Evolutionary conservation across 306 rosid species (phyloP), one percentile per base, ranked within the genome.

Genomic region (Quillaja saponaria): DNA sequence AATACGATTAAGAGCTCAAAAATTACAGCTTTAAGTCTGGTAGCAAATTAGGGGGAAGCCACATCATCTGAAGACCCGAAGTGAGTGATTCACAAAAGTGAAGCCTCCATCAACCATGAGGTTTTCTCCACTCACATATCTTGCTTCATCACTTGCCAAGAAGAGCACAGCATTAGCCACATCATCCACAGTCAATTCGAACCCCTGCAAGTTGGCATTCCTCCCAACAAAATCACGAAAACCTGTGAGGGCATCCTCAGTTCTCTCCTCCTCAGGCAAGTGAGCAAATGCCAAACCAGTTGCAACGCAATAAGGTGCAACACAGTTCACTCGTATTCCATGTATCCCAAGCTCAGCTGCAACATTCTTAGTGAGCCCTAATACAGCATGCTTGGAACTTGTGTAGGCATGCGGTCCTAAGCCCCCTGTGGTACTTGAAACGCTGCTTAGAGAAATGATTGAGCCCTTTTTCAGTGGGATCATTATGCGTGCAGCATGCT

Each of bases 381-480:
- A 7, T 4, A 91, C 80, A 6, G 95, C 97, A 54, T 91, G 86
- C 78, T 88, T 91, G 1, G 97, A 88, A 19, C 90, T 79, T 47
- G 89, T 75, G 72, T 91, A 91, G 3, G 85, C 77, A 65, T 88
- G 97, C 0, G 91, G 76, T 7, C 95, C 96, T 1, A 79, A 0
- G 19, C 90, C 96, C 8, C 85, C 96, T 5, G 52, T 6, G 18
- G 54, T 17, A 49, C 92, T 78, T 0, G 87, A 17, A 0, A 84
- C 88, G 44, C 97, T 88, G 31, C 58, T 41, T 8, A 86, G 14
- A 40, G 97, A 91, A 71, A 91, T 55, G 19, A 91, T 86, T 40
- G 95, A 80, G n/a, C 97, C 97, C 48, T 58, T 80, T 66, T 80
- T 91, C 31, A 13, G 20, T 0, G 96, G 95, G 35, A 91, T 81